Base-by-base conservation (phyloP, 2,329 filamentous ascomycete species). In the Aspergillus viridinutans region DNA sequence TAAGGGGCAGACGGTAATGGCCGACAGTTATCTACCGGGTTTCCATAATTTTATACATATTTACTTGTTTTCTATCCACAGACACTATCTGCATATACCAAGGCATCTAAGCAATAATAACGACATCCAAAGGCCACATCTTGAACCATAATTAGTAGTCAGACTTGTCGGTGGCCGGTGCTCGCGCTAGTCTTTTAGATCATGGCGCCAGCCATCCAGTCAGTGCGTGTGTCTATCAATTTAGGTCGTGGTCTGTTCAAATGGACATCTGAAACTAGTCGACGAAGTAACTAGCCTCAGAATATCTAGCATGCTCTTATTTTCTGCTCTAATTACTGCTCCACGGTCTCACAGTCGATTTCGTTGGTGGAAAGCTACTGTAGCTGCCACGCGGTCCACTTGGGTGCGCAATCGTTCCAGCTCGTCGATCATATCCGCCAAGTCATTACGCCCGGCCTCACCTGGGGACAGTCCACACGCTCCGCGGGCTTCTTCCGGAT, bases 401-500 rank as follows among this genome's bases (percentile, higher is more conserved):
- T 74, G 70, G 50, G 54, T 61, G 61, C 69, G 70, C 54, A 74
- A 63, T 54, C 62, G 67, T 62, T 74, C 70, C 61, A 73, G 61
- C 49, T 70, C 69, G 60, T 69, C 68, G 62, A 72, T 67, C 66
- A 74, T 61, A 58, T 68, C 68, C 57, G 59, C 63, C 23, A 72
- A 58, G 49, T 69, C 65, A 64, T 62, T 61, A 55, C 64, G 61
- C 28, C 62, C 65, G 50, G 61, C 49, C 45, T 58, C 64, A 43
- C 53, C 64, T 53, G 62, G 50, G 20, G 53, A 57, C 56, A 62
- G 55, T 56, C 67, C 68, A 58, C 63, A 60, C 56, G 61, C 55
- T 55, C 67, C 67, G 58, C 64, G 61, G 56, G 62, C 58, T 54
- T 60, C 58, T 54, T 60, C 63, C 62, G 64, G 57, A 57, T 65